phyloP scores from a whole-genome alignment of 1,284 basidiomycete genomes.

The Ceratobasidium sp. region DNA sequence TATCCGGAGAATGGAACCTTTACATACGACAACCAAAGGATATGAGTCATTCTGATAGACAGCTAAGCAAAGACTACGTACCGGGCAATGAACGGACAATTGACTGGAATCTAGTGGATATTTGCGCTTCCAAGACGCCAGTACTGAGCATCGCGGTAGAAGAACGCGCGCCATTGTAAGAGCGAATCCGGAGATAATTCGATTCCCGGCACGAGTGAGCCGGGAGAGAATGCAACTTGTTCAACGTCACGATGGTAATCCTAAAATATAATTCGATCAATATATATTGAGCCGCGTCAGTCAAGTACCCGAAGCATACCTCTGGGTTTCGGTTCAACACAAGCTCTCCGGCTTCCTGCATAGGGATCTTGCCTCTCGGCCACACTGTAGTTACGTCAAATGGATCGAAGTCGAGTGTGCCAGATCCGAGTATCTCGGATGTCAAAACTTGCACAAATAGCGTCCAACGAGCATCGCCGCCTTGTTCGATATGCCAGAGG shows the following conservation, averaged over 20 bases:
- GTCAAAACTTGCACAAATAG: constrained; percentile 58
- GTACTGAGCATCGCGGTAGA: constrained; percentile 90
- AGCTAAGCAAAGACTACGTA: neutral
- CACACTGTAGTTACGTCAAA: constrained; percentile 59
- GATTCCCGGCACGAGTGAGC: constrained; percentile 87
- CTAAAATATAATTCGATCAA: constrained; percentile 5
- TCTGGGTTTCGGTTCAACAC: constrained; percentile 57
- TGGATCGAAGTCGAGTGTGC: constrained; percentile 56
- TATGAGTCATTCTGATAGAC: neutral
- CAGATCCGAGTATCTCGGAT: constrained; percentile 54
- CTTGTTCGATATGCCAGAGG: constrained; percentile 58
- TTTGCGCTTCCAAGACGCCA: constrained; percentile 30
- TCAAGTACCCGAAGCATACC: neutral
- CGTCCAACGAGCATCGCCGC: constrained; percentile 58
- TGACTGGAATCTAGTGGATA: constrained; percentile 50
- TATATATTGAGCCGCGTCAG: neutral
- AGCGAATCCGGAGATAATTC: constrained; percentile 92
- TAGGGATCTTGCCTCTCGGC: constrained; percentile 56
- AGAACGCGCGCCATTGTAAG: constrained; percentile 92
- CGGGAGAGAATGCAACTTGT: constrained; percentile 85
- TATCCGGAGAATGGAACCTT: constrained; percentile 55
- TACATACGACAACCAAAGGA: neutral
- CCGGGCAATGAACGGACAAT: constrained; percentile 41
- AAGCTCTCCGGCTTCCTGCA: constrained; percentile 58
- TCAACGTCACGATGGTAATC: constrained; percentile 50